Evolutionary conservation across 768 basidiomycete genomes (phyloP), one percentile per base, ranked within the genome.

Genomic region (Inosperma sp.): DNA sequence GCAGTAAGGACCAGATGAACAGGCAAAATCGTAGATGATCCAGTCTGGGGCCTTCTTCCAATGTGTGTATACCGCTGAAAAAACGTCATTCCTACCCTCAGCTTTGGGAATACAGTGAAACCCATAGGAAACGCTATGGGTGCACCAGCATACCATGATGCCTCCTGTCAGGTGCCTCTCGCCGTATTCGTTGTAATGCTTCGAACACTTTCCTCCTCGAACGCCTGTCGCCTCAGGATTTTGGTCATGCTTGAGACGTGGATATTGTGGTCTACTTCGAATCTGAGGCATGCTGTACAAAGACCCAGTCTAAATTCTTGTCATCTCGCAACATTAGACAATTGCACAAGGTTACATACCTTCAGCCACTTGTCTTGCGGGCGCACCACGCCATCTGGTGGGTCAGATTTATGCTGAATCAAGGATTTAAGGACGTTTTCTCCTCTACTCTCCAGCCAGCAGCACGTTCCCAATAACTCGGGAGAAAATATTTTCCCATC

Each of bases 71-170:
- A 71, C 51, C 1, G 71, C 69, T 1, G 66, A 70, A 49, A 73
- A 73, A 0, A 72, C 68, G 55, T 72, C 67, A 49, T 73, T 71
- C 1, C 66, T 36, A 3, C 71, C 70, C 53, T 72, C 71, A 1
- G 59, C 64, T 9, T 54, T 37, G 0, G 69, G 71, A 17, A 72
- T 73, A 50, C 62, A 65, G 25, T 69, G 65, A 45, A 69, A 71
- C 1, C 69, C 65, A 53, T 68, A 68, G 36, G 62, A 59, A 2
- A 68, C 59, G 43, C 59, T 62, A 51, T 69, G 67, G 1, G 65
- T 65, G 37, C 66, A 69, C 67, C 67, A 70, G 5, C 52, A 53
- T 6, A 57, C 60, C 62, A 66, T 65, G 3, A 68, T 61, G 3
- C 68, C 65, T 5, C 68, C 66, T 0, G 63, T 67, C 2, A 66